Evolutionary conservation across 2,329 filamentous ascomycete genomes (phyloP).

Genomic region (Neofusicoccum laricinum): DNA sequence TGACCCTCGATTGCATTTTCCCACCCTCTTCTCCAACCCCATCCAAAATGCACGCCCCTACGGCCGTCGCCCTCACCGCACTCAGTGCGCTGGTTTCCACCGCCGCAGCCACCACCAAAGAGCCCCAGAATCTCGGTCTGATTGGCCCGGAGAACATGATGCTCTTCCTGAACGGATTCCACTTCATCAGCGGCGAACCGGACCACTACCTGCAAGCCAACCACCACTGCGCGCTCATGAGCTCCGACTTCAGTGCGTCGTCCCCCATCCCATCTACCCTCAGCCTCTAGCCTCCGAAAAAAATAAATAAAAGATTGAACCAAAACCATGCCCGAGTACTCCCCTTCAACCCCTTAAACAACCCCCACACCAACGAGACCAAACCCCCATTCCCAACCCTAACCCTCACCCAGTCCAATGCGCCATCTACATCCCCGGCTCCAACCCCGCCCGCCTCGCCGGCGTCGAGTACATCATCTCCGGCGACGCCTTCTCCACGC

Average conservation of each 20-base stretch:
- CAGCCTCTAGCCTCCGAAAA: no score
- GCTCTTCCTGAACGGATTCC: constrained; percentile 17
- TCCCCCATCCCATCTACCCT: not conserved
- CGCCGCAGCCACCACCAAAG: not conserved
- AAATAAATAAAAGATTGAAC: no score
- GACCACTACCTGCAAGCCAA: constrained; percentile 14
- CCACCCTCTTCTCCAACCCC: not conserved
- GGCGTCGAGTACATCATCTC: constrained; percentile 18
- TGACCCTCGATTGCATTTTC: not conserved
- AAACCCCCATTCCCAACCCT: no score
- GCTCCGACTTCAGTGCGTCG: constrained; percentile 1
- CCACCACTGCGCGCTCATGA: constrained; percentile 18
- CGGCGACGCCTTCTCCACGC: constrained; percentile 3
- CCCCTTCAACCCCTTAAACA: no score
- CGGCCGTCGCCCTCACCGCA: not conserved
- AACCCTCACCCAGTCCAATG: constrained; percentile 1
- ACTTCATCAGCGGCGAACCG: constrained; percentile 16
- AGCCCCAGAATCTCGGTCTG: not conserved
- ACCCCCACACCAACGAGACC: no score
- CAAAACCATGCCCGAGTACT: no score
- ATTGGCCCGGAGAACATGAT: constrained; percentile 12
- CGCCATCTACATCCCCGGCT: constrained; percentile 17
- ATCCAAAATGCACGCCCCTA: not conserved
- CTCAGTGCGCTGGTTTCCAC: not conserved
- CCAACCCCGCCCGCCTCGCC: constrained; percentile 15